Conservation (phyloP, 2,329 filamentous ascomycete species). For the Alternaria dauci region DNA sequence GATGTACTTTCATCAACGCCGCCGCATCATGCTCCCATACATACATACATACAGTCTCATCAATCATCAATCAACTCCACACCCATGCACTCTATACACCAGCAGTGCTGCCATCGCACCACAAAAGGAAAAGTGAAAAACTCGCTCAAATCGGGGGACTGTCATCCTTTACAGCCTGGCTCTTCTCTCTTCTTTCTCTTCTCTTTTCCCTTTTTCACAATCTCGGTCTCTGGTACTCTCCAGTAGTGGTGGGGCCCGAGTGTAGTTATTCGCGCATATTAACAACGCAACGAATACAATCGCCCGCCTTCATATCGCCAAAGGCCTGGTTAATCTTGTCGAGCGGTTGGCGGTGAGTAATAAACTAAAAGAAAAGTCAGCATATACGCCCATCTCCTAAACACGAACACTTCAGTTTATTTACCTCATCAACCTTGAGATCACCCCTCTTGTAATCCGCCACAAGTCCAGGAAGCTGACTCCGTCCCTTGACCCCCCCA, state of each 20-base stretch:
- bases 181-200: no score
- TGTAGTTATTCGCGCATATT: slow-evolving; percentile 60
- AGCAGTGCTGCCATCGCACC: neutral
- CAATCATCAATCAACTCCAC: slow-evolving; percentile 1
- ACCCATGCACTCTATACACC: slow-evolving; percentile 9
- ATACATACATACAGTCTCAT: no score
- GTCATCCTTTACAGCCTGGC: neutral
- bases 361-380: slow-evolving; percentile 65
- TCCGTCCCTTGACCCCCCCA: slow-evolving; percentile 96
- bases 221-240: slow-evolving; percentile 1
- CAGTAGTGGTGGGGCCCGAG: slow-evolving; percentile 10
- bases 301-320: slow-evolving; percentile 91
- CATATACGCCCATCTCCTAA: no score
- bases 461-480: slow-evolving; percentile 87
- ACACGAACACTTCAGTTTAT: no score
- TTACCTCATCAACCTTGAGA: slow-evolving; percentile 88
- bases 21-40: neutral
- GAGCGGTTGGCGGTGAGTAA: slow-evolving; percentile 90
- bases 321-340: slow-evolving; percentile 89
- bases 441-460: slow-evolving; percentile 87
- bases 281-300: slow-evolving; percentile 96
- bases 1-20: no score
- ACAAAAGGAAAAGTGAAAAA: neutral
- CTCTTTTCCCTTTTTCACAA: neutral
- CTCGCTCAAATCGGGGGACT: slow-evolving; percentile 3